phyloP scores from a whole-genome alignment of 306 rosid genomes.

The Quercus bicolor region DNA sequence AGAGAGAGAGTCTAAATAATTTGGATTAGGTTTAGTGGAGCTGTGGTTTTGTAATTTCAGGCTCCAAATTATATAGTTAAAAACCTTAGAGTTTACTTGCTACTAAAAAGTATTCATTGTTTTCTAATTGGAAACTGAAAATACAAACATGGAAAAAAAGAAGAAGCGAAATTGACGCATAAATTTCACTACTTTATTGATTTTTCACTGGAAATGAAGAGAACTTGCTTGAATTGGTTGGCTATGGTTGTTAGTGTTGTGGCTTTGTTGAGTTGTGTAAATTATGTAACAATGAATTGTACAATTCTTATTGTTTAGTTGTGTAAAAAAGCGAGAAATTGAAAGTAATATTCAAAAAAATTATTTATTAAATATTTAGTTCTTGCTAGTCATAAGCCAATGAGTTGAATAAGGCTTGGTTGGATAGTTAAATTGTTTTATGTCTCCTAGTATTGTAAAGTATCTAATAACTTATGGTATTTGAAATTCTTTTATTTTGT shows the following conservation, averaged over 20 bases:
- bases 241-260: conserved; percentile 3
- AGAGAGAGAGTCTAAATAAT: background rate
- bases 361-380: background rate
- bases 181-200: background rate
- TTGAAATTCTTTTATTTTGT: background rate
- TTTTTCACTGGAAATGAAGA: conserved; percentile 1
- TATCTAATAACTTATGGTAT: background rate
- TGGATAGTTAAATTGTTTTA: too few species aligned
- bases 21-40: background rate
- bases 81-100: background rate
- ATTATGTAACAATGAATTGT: background rate
- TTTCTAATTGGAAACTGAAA: background rate
- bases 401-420: background rate
- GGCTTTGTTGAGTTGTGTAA: conserved; percentile 10
- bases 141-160: background rate
- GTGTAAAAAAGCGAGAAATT: background rate
- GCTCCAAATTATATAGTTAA: background rate
- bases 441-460: background rate
- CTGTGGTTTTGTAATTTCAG: too few species aligned
- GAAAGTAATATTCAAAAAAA: background rate
- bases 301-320: background rate
- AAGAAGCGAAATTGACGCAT: background rate
- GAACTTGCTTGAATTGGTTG: conserved; percentile 12
- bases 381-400: background rate
- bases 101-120: background rate